phyloP scores from a whole-genome alignment of 1,284 basidiomycete species.

The Heterobasidion annosum region DNA sequence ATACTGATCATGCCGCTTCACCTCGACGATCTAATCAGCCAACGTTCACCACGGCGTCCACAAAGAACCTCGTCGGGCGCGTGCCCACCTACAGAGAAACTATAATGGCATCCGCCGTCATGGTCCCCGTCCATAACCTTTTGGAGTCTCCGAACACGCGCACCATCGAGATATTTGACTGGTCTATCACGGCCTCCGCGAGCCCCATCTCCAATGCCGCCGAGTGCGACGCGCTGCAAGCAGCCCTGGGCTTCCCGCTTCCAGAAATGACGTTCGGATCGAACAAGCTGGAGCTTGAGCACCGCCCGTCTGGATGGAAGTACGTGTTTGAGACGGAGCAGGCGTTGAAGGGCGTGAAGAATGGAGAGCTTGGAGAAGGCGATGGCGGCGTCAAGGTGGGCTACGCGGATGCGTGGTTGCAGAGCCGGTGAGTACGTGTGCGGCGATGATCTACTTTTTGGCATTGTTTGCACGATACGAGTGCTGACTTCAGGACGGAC shows the following conservation, averaged over 20 bases:
- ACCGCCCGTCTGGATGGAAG: constrained; percentile 51
- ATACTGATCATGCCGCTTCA: neutral
- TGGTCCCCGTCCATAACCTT: constrained; percentile 53
- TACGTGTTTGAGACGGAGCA: constrained; percentile 64
- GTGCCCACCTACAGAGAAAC: constrained; percentile 13
- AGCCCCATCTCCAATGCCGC: constrained; percentile 71
- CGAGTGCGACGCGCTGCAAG: constrained; percentile 63
- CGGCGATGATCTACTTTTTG: too few species aligned
- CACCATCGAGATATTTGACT: constrained; percentile 53
- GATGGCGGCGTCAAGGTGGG: constrained; percentile 91
- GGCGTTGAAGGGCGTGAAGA: constrained; percentile 71
- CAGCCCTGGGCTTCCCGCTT: constrained; percentile 63
- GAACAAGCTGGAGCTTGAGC: constrained; percentile 67
- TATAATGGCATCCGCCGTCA: constrained; percentile 30
- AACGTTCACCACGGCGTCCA: constrained; percentile 6
- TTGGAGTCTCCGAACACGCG: constrained; percentile 58
- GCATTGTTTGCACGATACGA: neutral
- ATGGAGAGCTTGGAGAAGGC: constrained; percentile 65
- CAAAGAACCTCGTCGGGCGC: neutral
- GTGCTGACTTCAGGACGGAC: constrained; percentile 39
- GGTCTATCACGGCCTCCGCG: constrained; percentile 57
- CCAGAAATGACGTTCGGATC: constrained; percentile 98
- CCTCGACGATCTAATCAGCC: constrained; percentile 2
- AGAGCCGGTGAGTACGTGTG: constrained; percentile 55
- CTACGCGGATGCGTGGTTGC: constrained; percentile 91